Base-by-base conservation (phyloP, 1,284 basidiomycete genomes). In the Trametes sp. region DNA sequence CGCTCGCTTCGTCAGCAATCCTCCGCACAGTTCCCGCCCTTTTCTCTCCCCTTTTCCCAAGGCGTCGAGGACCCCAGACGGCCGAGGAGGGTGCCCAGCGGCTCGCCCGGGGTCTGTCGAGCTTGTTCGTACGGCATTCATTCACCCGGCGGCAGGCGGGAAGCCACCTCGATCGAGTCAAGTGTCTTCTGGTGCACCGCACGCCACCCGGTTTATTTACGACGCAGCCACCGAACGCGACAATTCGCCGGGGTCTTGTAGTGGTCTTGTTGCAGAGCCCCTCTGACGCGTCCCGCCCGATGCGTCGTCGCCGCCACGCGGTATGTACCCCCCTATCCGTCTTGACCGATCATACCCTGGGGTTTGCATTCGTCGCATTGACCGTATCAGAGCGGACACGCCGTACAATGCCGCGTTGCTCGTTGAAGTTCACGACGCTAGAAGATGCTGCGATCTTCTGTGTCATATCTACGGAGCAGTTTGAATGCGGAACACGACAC, bases 201-300 rank as follows among this genome's bases (percentile, higher is more conserved):
- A 31, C 21, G 24, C 24, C 16, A 31, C 38, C 16, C 38, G 38
- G 16, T 23, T 19, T 16, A 9, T 3, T 26, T 7, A 31, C 9
- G 21, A 10, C 16, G 38, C 23, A 21, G 38, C 36, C 29, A 44
- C 28, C 45, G 23, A 24, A 50, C 28, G 45, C 36, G 59, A 36
- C 50, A 54, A 49, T 21, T 60, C 45, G 53, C 52, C 59, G 59
- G 59, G 29, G 33, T 41, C 44, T 35, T 41, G 44, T 44, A 21
- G 52, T 52, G 29, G 33, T 31, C 44, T 35, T 33, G 44, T 49
- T 26, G n/a, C 35, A 49, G 36, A 14, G n/a, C 52, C 26, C 24
- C 48, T 16, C 4, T 28, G 48, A 19, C 26, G 23, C 24, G 45
- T 46, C 45, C 4, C 13, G 24, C 13, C 24, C 4, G 24, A 28